Percentiles rank a stretch among this genome's conserved stretches.
Evolutionary conservation across 2,329 filamentous ascomycete genomes (phyloP).

Genomic region (Fusarium sp.): DNA sequence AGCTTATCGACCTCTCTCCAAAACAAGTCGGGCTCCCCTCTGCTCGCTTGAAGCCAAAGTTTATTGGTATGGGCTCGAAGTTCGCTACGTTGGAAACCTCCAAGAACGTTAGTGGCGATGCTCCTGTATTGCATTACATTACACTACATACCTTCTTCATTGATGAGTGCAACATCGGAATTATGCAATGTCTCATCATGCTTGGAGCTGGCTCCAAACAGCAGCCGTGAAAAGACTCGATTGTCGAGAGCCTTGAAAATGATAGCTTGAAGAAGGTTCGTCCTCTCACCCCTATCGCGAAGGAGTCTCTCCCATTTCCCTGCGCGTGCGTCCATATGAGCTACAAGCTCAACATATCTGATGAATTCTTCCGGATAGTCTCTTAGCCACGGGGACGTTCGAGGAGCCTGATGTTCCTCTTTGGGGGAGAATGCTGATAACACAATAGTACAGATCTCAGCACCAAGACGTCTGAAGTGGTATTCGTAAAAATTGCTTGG

Average conservation of each 20-base stretch:
- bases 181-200: slow-evolving; percentile 34
- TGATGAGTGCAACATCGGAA: slow-evolving; percentile 38
- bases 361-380: slow-evolving; percentile 37
- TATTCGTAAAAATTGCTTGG: slow-evolving; percentile 36
- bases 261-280: slow-evolving; percentile 41
- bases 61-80: slow-evolving; percentile 39
- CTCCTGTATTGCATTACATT: neutral
- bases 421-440: slow-evolving; percentile 31
- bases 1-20: slow-evolving; percentile 45
- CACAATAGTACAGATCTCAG: slow-evolving; percentile 36
- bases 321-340: slow-evolving; percentile 37
- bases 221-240: slow-evolving; percentile 40
- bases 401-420: neutral
- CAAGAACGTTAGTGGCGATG: neutral
- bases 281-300: slow-evolving; percentile 30
- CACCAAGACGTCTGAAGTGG: slow-evolving; percentile 30
- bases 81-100: slow-evolving; percentile 44
- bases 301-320: slow-evolving; percentile 44
- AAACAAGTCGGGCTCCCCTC: slow-evolving; percentile 38
- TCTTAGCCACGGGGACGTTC: slow-evolving; percentile 37
- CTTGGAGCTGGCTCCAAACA: slow-evolving; percentile 44
- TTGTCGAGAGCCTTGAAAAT: slow-evolving; percentile 42
- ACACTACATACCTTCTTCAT: slow-evolving; percentile 40
- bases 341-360: slow-evolving; percentile 39
- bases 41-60: slow-evolving; percentile 32